Evolutionary conservation across 2,329 filamentous ascomycete genomes (phyloP), one percentile per base, ranked within the genome.

Genomic region (Aspergillus fructus): DNA sequence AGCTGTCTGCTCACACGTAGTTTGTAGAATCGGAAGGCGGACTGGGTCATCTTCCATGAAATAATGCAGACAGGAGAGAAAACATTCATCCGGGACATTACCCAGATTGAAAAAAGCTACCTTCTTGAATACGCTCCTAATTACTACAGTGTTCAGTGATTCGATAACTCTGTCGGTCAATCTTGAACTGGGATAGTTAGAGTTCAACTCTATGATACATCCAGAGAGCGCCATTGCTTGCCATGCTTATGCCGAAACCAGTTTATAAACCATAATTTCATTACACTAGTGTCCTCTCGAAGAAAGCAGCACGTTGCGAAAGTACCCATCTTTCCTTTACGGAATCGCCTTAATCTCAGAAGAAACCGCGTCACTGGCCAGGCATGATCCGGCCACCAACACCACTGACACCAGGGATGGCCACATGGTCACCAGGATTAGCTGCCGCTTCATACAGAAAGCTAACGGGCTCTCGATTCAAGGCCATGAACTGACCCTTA

Each of bases 31-130:
- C 87, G 93, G 56, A 97, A 96, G 78, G 91, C 91, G 11, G 92
- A 97, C 62, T 97, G 93, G 92, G 92, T 97, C 9, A 84, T 99
- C 34, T 99, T 97, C 70, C 89, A 96, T 67, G 93, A 97, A 76
- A 86, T 96, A 39, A 85, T 96, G 81, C 91, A 97, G 77, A 96
- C 90, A 4, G 86, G 89, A 9, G 85, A 85, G 62, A 97, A 97
- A 80, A 92, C 85, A 0, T 97, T 89, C 71, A 96, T 99, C 66
- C 83, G 91, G 55, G 93, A 97, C 74, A 79, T 97, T 58, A 94
- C 88, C n/a, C 94, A 91, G 78, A 90, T 97, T 66, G 90, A 97
- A 71, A 96, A 91, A 81, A 81, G 79, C n/a, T 99, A 93, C 90
- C 80, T 99, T 65, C 72, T 93, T 48, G 91, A 97, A 73, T 96